Evolutionary conservation across 129 eudicot genomes (phyloP).

Genomic region (Dittrichia graveolens): DNA sequence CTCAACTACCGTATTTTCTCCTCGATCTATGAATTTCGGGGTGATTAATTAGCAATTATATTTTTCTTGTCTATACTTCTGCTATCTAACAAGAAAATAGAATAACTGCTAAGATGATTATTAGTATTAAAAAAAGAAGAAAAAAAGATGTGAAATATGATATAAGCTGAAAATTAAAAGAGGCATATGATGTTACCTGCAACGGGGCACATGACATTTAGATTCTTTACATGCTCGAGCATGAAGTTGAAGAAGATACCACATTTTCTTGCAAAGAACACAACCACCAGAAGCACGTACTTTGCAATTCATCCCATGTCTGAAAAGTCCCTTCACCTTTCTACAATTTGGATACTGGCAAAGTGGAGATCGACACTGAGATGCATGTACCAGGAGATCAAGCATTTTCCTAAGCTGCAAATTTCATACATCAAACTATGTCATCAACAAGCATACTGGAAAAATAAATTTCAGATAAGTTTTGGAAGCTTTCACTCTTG

Average conservation of each 20-base stretch:
- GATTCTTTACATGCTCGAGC: constrained; percentile 94
- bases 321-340: constrained; percentile 93
- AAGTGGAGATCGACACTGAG: constrained; percentile 80
- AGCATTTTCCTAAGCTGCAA: constrained; percentile 95
- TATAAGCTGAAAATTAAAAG: no score
- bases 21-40: no score
- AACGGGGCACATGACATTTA: constrained; percentile 77
- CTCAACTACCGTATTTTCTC: no score
- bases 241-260: constrained; percentile 95
- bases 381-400: constrained; percentile 91
- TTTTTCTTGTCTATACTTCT: no score
- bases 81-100: no score
- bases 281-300: constrained; percentile 86
- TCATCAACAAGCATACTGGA: not conserved
- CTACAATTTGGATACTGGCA: constrained; percentile 89
- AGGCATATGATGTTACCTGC: constrained; percentile 53
- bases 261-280: constrained; percentile 83
- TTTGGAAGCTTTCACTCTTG: no score
- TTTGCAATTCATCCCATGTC: constrained; percentile 81
- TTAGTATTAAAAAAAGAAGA: no score
- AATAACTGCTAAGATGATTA: no score
- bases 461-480: no score
- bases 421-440: not conserved
- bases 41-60: no score
- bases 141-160: no score